phyloP scores from a whole-genome alignment of 345 rosid genomes.

The Luvunga scandens region DNA sequence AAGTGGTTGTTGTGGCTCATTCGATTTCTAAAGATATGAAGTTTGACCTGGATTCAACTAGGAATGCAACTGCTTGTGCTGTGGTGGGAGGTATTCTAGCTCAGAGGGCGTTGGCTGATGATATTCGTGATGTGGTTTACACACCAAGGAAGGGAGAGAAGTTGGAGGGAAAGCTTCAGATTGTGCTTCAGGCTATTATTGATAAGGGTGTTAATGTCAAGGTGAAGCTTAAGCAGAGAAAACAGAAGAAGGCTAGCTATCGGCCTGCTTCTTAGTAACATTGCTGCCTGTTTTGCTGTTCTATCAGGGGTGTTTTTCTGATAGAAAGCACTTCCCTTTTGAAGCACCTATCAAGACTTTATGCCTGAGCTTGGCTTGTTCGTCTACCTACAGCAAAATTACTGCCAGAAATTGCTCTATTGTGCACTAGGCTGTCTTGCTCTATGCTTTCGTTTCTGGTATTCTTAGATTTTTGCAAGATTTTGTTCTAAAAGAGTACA shows the following conservation, averaged over 20 bases:
- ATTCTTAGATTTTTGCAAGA: neutral
- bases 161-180: constrained; percentile 73
- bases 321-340: no score
- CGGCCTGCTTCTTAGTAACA: neutral
- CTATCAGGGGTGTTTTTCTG: neutral
- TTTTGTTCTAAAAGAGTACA: neutral
- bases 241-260: constrained; percentile 29
- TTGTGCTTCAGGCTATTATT: constrained; percentile 72
- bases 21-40: constrained; percentile 88
- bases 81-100: constrained; percentile 75
- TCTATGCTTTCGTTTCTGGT: neutral
- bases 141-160: constrained; percentile 82
- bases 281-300: neutral
- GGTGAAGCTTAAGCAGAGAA: constrained; percentile 80
- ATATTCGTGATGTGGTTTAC: constrained; percentile 64
- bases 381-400: neutral
- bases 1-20: constrained; percentile 85
- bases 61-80: constrained; percentile 63
- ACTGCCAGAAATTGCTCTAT: neutral
- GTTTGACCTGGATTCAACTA: constrained; percentile 70
- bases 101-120: constrained; percentile 75
- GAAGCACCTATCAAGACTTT: neutral
- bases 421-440: no score
- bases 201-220: constrained; percentile 71
- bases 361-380: neutral